phyloP scores from a whole-genome alignment of 2,329 filamentous ascomycete genomes.

The Furcasterigmium sp. region DNA sequence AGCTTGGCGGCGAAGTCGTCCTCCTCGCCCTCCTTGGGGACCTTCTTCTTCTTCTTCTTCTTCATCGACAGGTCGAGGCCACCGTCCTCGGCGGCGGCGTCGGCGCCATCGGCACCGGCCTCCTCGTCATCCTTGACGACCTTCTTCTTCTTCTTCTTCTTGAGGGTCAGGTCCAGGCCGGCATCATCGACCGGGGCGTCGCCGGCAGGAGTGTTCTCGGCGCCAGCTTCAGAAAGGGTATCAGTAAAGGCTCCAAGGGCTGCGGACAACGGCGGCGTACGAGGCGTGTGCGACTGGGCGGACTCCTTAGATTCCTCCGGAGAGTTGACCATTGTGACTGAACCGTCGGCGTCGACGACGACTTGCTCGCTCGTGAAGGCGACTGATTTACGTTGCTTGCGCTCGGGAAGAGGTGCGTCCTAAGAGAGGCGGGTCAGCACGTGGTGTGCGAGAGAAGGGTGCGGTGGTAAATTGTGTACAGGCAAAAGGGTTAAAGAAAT shows the following conservation, averaged over 20 bases:
- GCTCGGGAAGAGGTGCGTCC: slow-evolving; percentile 33
- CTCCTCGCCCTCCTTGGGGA: slow-evolving; percentile 54
- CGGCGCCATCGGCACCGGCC: slow-evolving; percentile 42
- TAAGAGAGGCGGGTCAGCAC: slow-evolving; percentile 3
- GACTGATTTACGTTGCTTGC: slow-evolving; percentile 86
- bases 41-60: slow-evolving; percentile 79
- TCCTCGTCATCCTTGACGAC: slow-evolving; percentile 42
- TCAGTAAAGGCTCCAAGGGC: slow-evolving; percentile 53
- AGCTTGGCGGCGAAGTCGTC: slow-evolving; percentile 58
- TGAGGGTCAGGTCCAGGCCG: slow-evolving; percentile 47
- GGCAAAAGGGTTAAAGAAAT: background rate
- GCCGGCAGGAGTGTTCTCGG: slow-evolving; percentile 27
- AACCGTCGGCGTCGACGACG: slow-evolving; percentile 85
- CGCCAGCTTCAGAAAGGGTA: slow-evolving; percentile 33
- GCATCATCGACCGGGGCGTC: slow-evolving; percentile 56
- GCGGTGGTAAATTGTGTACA: background rate
- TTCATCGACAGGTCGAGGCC: slow-evolving; percentile 59
- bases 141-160: slow-evolving; percentile 78
- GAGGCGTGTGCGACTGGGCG: slow-evolving; percentile 71
- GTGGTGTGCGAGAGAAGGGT: background rate
- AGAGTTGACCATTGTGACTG: slow-evolving; percentile 70
- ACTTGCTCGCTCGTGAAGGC: slow-evolving; percentile 85
- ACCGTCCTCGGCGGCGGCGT: slow-evolving; percentile 43
- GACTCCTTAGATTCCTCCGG: slow-evolving; percentile 70
- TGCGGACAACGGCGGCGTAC: slow-evolving; percentile 56